Base-by-base conservation (phyloP, 2,329 filamentous ascomycete genomes). In the Raffaelea ambrosiae region DNA sequence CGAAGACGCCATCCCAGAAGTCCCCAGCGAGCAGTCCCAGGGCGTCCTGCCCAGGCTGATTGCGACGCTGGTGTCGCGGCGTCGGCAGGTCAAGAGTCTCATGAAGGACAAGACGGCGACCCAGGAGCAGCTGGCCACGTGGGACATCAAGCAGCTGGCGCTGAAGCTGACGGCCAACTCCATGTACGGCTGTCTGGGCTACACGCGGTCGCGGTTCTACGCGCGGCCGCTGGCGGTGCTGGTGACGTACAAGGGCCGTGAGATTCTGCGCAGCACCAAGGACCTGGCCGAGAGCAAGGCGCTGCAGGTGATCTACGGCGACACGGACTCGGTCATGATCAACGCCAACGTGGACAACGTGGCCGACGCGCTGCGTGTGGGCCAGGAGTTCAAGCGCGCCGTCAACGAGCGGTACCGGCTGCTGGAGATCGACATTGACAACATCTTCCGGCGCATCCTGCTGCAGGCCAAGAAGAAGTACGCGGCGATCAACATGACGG, bases 251-350 rank as follows among this genome's bases (percentile, higher is more conserved):
- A 97, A 98, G 66, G 93, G 93, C 49, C 88, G 93, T 71, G 93
- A 98, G 70, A 97, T 98, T 78, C 73, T 98, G 50, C 81, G 87
- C 54, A 94, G 88, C 62, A 98, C 93, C 48, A 98, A 97, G 66
- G 90, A 95, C 47, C 78, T 98, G 52, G 93, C 93, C 10, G 93
- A 98, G 67, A 87, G 81, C 59, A 90, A 86, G 57, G 84, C 89
- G 51, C 77, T 98, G 26, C 86, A 93, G 60, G 93, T 98, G 63
- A 97, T 98, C 54, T 98, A 98, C 59, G 93, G 93, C 70, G 93
- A 98, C 67, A 98, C 93, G 13, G 93, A 98, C 67, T 98, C 93
- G 9, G 93, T 98, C 68, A 98, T 98, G 93, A 97, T 98, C 72
- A 98, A 98, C 61, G 95, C 93, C 54, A 97, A 97, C 61, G 89